Conservation (phyloP, 1,284 basidiomycete genomes). For the Neonothopanus nambi region DNA sequence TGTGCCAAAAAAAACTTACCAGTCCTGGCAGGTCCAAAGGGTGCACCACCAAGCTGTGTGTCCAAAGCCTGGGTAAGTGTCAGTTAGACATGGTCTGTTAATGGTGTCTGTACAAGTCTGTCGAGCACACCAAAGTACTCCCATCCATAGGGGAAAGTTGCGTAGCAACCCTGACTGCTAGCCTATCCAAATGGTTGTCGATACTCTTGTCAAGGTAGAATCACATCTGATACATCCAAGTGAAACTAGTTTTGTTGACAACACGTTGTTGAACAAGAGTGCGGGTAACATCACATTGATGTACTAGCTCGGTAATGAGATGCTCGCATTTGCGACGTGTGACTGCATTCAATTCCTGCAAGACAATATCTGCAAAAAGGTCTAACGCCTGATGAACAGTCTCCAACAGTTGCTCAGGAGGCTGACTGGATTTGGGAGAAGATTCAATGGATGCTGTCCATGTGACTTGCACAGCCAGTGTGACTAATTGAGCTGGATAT, state of each 20-base stretch:
- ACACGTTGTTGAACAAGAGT: constrained; percentile 73
- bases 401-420: constrained; percentile 70
- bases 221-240: constrained; percentile 98
- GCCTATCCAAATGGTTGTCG: constrained; percentile 78
- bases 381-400: constrained; percentile 86
- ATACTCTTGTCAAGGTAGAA: constrained; percentile 83
- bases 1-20: constrained; percentile 46
- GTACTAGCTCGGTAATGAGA: constrained; percentile 97
- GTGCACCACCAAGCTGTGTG: constrained; percentile 93
- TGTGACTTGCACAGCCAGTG: constrained; percentile 89
- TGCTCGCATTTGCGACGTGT: constrained; percentile 98
- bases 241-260: constrained; percentile 72
- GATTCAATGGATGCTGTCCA: constrained; percentile 90
- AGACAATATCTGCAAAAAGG: constrained; percentile 93
- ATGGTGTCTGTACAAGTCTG: constrained; percentile 95
- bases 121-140: constrained; percentile 98
- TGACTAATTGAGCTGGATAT: constrained; percentile 95
- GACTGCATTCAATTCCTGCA: constrained; percentile 85
- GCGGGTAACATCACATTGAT: constrained; percentile 94
- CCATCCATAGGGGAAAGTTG: constrained; percentile 96
- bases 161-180: constrained; percentile 87
- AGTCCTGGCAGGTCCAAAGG: constrained; percentile 98
- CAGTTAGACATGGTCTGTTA: constrained; percentile 97
- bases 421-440: constrained; percentile 57
- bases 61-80: constrained; percentile 96